Conservation (phyloP, 2,329 filamentous ascomycete genomes). For the Fusarium albosuccineum region DNA sequence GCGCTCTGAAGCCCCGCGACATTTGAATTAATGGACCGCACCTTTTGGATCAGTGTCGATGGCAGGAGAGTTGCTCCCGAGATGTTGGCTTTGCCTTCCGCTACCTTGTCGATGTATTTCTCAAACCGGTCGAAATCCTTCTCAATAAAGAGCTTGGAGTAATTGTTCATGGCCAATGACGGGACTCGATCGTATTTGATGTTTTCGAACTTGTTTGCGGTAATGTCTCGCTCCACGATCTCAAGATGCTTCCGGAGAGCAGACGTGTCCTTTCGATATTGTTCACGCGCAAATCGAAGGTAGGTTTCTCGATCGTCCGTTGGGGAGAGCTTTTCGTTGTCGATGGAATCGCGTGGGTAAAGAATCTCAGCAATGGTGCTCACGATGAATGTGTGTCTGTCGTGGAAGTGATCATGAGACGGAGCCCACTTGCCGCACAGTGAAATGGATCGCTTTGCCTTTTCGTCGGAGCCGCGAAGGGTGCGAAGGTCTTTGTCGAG, state of each 20-base stretch:
- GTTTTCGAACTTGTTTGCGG: constrained; percentile 58
- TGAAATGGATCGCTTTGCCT: constrained; percentile 61
- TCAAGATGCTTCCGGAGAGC: constrained; percentile 66
- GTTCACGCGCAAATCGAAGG: constrained; percentile 66
- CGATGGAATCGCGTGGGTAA: constrained; percentile 52
- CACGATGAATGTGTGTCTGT: constrained; percentile 69
- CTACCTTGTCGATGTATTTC: constrained; percentile 63
- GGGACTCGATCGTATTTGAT: constrained; percentile 71
- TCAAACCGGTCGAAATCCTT: constrained; percentile 66
- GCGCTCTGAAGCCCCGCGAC: neutral
- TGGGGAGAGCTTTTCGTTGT: constrained; percentile 47
- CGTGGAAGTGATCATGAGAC: constrained; percentile 66
- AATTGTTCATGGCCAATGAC: constrained; percentile 68
- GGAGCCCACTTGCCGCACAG: constrained; percentile 74
- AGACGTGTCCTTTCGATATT: constrained; percentile 65
- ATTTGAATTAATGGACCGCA: neutral
- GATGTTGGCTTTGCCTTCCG: constrained; percentile 61
- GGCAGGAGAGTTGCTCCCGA: constrained; percentile 69
- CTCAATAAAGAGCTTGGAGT: constrained; percentile 61
- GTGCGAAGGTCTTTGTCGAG: constrained; percentile 60
- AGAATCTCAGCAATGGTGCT: constrained; percentile 70
- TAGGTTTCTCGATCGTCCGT: constrained; percentile 62
- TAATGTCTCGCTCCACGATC: constrained; percentile 66
- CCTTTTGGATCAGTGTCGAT: constrained; percentile 58
- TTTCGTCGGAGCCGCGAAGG: constrained; percentile 55